These are phyloP conservation scores for Isatis tinctoria DNA, from an alignment of 345 rosid genomes.

Conservation along the genomic window DNA sequence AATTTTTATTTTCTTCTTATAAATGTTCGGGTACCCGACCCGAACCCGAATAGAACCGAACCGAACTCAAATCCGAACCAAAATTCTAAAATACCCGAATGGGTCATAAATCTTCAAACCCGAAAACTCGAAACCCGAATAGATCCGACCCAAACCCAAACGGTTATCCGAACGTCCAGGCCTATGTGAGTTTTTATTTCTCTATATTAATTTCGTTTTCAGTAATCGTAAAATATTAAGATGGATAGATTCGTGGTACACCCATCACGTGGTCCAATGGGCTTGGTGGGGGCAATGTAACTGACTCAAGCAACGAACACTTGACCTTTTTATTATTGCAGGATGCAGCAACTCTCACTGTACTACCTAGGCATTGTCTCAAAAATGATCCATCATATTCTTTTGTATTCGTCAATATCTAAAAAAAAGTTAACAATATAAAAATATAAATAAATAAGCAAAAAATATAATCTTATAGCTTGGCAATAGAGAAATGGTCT, in stretches of 20 bases:
- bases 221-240: not conserved
- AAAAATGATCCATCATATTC: not conserved
- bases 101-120: too few species aligned
- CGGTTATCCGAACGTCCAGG: too few species aligned
- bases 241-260: constrained; percentile 15
- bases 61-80: too few species aligned
- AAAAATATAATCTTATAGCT: not conserved
- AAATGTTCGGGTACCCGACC: too few species aligned
- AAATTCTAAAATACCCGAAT: too few species aligned
- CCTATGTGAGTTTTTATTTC: not conserved
- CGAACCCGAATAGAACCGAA: too few species aligned
- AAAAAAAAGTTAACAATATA: too few species aligned
- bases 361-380: not conserved
- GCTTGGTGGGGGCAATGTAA: constrained; percentile 22
- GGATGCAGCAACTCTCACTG: constrained; percentile 7
- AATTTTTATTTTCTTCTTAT: too few species aligned
- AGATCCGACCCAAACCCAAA: too few species aligned
- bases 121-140: too few species aligned
- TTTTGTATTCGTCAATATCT: not conserved
- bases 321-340: not conserved
- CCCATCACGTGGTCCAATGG: constrained; percentile 22
- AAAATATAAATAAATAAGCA: not conserved
- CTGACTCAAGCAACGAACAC: constrained; percentile 28
- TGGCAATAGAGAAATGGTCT: too few species aligned
- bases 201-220: not conserved